Percentiles rank a stretch among this genome's conserved stretches.
phyloP scores from a whole-genome alignment of 768 basidiomycete genomes.

The Rickenella mellea region DNA sequence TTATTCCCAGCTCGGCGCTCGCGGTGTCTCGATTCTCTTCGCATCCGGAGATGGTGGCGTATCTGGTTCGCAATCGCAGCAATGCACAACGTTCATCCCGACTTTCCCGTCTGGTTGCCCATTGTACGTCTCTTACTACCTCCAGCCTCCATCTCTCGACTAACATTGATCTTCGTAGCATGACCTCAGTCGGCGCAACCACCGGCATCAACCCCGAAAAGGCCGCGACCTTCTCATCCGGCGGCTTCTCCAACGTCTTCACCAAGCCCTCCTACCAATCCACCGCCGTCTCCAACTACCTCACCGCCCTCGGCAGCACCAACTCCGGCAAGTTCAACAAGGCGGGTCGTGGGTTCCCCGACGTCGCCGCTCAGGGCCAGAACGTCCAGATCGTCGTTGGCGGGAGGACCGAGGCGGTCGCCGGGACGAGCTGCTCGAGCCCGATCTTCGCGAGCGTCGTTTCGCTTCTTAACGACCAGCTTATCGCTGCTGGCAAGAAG shows the following conservation, averaged over 20 bases:
- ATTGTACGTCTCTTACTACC: conserved; percentile 13
- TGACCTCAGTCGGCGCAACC: conserved; percentile 27
- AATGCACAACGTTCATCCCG: conserved; percentile 22
- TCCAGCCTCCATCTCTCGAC: background rate
- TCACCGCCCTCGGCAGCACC: conserved; percentile 20
- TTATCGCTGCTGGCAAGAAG: conserved; percentile 16
- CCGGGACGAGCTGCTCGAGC: conserved; percentile 23
- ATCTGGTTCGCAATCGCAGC: conserved; percentile 17
- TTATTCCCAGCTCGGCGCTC: conserved; percentile 26
- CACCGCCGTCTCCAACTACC: conserved; percentile 24
- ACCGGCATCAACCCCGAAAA: conserved; percentile 18
- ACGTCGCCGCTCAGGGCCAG: conserved; percentile 31
- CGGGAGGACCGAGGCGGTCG: conserved; percentile 11
- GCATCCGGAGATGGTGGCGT: conserved; percentile 29
- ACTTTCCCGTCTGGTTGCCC: conserved; percentile 28
- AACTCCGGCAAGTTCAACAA: conserved; percentile 20
- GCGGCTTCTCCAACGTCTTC: conserved; percentile 28
- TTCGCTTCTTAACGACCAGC: conserved; percentile 24
- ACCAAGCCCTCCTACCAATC: conserved; percentile 26
- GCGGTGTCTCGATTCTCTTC: conserved; percentile 27
- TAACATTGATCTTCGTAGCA: conserved; percentile 10
- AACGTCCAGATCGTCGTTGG: conserved; percentile 19
- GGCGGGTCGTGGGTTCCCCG: conserved; percentile 37
- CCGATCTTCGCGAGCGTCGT: conserved; percentile 25
- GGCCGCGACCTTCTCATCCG: conserved; percentile 21